Evolutionary conservation across 2,329 filamentous ascomycete species (phyloP), one percentile per base, ranked within the genome.

Genomic region (Diaporthe sp.): DNA sequence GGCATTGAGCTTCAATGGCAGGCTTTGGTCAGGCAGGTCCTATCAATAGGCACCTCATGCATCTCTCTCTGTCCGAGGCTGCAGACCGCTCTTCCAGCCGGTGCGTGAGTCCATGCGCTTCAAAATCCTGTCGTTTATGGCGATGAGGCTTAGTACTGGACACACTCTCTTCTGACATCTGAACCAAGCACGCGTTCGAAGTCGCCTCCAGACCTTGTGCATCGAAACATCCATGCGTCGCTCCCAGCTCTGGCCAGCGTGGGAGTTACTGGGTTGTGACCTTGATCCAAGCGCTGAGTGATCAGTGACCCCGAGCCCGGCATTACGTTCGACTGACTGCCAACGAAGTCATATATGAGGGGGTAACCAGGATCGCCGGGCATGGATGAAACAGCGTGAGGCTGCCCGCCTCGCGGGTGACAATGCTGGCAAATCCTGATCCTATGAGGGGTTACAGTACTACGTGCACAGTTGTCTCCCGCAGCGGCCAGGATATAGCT

Each of bases 351-450:
- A 37, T 12, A 49, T 49, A 13, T 39, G 65, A 53, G 47, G 47
- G 47, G 47, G 49, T 12, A 39, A 39, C 65, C 65, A 68, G 65
- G 65, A 51, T 68, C 34, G n/a, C 65, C 12, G 44, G 47, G 65
- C 22, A 28, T 17, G 22, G 65, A 53, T 68, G 65, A 68, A 68
- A 68, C 65, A 42, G 47, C 65, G n/a, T 20, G 47, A 68, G 65
- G 47, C 65, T 68, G 47, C 28, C 8, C 25, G n/a, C 39, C 61
- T 49, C 61, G 28, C 61, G 34, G 20, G 28, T 67, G 61, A 49
- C 42, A 49, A 34, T 49, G 42, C 25, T 49, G 42, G 61, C 28
- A 49, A 49, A n/a, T n/a, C 20, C 28, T 34, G 10, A 67, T 49
- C 28, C 61, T 44, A n/a, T 67, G 42, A 67, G 61, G 61, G 42